Base-by-base conservation (phyloP, 495 filamentous ascomycete species). In the Hyaloscypha bicolor region DNA sequence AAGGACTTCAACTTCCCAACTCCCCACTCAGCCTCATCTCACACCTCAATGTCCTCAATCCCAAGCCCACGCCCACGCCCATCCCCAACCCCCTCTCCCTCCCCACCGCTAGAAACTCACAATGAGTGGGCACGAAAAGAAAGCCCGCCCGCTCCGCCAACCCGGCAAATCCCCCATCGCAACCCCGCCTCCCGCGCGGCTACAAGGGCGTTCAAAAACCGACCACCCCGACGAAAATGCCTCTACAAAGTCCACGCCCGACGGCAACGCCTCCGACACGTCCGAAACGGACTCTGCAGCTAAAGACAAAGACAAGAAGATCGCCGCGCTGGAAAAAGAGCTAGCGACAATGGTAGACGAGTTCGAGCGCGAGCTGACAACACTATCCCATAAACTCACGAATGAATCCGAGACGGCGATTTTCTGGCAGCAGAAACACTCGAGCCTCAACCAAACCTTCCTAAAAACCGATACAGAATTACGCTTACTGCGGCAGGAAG, bases 371-470 rank as follows among this genome's bases (percentile, higher is more conserved):
- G 79, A 82, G 64, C 77, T 84, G 16, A 80, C 82, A 62, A 72
- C 69, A 63, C 76, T 85, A n/a, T 79, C 80, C 67, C 73, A 72
- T 62, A 77, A 81, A 45, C 76, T 75, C 64, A 74, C 75, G 62
- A 74, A 76, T 58, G 82, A 83, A 69, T 75, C 71, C 73, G 79
- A 81, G 64, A 79, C 79, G 32, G 72, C 80, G 9, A 69, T 70
- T 16, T 80, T 77, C 70, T 86, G 82, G 82, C 80, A 84, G 73
- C 74, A 75, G 37, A 81, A 81, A 60, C 78, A 79, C 74, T 66
- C 74, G 14, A 65, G 62, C 33, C 71, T 85, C n/a, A 76, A 80
- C 61, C 77, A 80, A 72, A 77, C 76, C 64, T 76, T 78, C 61
- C 66, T 74, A 45, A 78, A 78, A 25, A 73, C 71, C 19, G 79